Base-by-base conservation (phyloP, 2,329 filamentous ascomycete genomes). In the Magnaporthiopsis rhizophila region DNA sequence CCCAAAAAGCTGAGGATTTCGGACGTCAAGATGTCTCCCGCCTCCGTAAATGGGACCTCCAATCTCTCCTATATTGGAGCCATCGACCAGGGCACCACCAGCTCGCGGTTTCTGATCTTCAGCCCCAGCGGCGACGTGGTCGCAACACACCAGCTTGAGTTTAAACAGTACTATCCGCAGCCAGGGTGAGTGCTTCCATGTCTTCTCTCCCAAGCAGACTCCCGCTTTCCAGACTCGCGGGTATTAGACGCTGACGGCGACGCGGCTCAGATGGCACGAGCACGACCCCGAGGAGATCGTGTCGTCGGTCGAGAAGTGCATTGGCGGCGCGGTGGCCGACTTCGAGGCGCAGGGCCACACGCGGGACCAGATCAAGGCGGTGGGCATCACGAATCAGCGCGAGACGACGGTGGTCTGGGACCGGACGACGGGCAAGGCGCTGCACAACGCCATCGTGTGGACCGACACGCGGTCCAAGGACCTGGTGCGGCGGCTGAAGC, bases 81-180 rank as follows among this genome's bases (percentile, higher is more conserved):
- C 69, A 93, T 97, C 73, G 92, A 97, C 73, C 91, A 96, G 72
- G 92, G 92, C 65, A 97, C 92, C 15, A 97, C 92, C 45, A 94
- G 90, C 65, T 91, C 92, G 45, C 85, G 92, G 50, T 97, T 97
- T 77, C 84, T 97, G 69, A 93, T 97, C 73, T 97, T 97, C 78
- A 88, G 96, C 76, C 86, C 86, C 68, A 79, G 84, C 58, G 92
- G 92, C 64, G 86, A 89, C 65, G 90, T 90, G 3, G 84, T 95
- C 58, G 91, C 90, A 50, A 88, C 87, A 69, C 91, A 96, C 74
- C 92, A 96, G 77, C 86, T 93, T 68, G 91, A 96, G 74, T 93
- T 96, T 72, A 86, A 86, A 68, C 93, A 96, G 73, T 85, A 89
- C 66, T 94, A 96, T 75, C 91, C 91, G n/a, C 82, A 92, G 66